Percentiles rank a stretch among this genome's conserved stretches.
phyloP scores from a whole-genome alignment of 2,329 filamentous ascomycete genomes.

The Calonectria leucothoes region DNA sequence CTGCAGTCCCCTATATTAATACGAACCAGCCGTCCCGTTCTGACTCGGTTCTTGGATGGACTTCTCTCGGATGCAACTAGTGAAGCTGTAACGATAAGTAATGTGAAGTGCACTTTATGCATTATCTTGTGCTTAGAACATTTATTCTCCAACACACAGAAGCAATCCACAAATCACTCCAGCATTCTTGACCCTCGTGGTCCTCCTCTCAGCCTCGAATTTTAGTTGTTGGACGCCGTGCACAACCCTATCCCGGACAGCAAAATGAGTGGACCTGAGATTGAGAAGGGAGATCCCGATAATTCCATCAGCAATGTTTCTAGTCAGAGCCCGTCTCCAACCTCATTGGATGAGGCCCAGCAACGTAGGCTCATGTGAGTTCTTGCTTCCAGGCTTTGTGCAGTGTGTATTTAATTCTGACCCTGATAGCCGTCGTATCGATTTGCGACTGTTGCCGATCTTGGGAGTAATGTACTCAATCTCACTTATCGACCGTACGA shows the following conservation, averaged over 20 bases:
- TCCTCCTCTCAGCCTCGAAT: background rate
- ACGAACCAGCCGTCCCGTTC: background rate
- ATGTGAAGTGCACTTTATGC: background rate
- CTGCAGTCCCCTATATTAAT: background rate
- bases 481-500: slow-evolving; percentile 17
- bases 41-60: background rate
- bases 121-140: background rate
- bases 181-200: background rate
- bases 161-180: too few species aligned
- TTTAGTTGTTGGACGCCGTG: background rate
- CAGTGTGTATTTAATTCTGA: background rate
- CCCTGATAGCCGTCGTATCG: slow-evolving; percentile 10
- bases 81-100: too few species aligned
- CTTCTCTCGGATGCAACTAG: background rate
- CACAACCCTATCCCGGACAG: background rate
- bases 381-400: background rate
- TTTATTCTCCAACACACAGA: background rate
- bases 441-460: slow-evolving; percentile 6
- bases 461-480: slow-evolving; percentile 21
- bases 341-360: background rate
- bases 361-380: background rate
- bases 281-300: background rate
- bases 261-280: background rate
- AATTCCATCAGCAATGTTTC: background rate
- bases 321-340: background rate